Base-by-base conservation (phyloP, 768 basidiomycete species). In the Antrodiella citrinella region DNA sequence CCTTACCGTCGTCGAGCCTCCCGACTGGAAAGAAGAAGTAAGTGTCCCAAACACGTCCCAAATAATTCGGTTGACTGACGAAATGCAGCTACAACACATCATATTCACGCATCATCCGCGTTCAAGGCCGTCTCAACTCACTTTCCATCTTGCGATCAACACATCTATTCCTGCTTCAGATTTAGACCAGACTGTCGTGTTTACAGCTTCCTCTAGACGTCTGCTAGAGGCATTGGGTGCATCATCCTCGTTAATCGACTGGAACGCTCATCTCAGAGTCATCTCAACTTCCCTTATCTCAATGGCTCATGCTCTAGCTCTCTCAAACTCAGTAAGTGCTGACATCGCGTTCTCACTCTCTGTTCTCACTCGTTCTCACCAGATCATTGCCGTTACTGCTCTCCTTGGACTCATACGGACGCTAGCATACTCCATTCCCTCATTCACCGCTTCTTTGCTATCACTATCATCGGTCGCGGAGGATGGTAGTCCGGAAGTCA, bases 21-120 rank as follows among this genome's bases (percentile, higher is more conserved):
- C 74, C 11, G 75, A 78, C 52, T 78, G 78, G 77, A 75, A 70
- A 51, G 67, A 69, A 15, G 76, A 82, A 71, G 85, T 86, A 60
- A 19, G 66, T 62, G 5, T 55, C 26, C 18, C 38, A 9, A 30
- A 9, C 23, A 13, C 23, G 20, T n/a, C 48, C 45, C 47, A 35
- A 38, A 20, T 15, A 24, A 44, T 42, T 12, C 21, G 13, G 22
- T 44, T 25, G 24, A 15, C 51, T 44, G 46, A 57, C 30, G 58
- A 15, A 15, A 20, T 11, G 30, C 40, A 88, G 86, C 65, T 86
- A 44, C 78, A 76, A 54, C 72, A 76, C 39, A 69, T 83, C 23
- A 62, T 87, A n/a, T 58, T 86, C 48, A 78, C 75, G 0, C 86
- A 88, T 62, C 67, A 68, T 2, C 61, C 68, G 24, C 66, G 68